Base-by-base conservation (phyloP, 345 rosid species). In the Anacardium occidentale region DNA sequence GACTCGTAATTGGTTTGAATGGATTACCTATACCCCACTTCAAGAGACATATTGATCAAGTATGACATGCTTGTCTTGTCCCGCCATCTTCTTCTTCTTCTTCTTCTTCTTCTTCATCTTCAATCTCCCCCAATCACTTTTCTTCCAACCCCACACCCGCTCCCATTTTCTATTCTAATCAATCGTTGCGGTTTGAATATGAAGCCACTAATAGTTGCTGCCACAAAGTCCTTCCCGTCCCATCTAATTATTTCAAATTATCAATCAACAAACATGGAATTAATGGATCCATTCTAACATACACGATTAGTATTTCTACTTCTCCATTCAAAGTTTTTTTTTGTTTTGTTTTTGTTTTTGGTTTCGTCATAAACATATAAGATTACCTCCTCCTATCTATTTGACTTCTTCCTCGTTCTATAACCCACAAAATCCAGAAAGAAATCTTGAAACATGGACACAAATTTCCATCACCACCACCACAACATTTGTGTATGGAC, bases 401-500 rank as follows among this genome's bases (percentile, higher is more conserved):
- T 18, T 25, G 14, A 13, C 25, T 70, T 70, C 66, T 60, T 25
- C 26, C 57, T 70, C 48, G 10, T 58, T 60, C 57, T 40, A 40
- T 34, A n/a, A 53, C 14, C 61, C 61, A 54, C 71, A 68, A 68
- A 68, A 68, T 34, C 71, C 51, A 68, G 71, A 68, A 68, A 54
- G 71, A 68, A 52, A 67, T 18, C n/a, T 53, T 1, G 9, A 22
- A 64, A 15, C 20, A 32, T 34, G 15, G 17, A 6, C 10, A 54
- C 26, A 37, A 52, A 48, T 24, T 14, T 48, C 69, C 68, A 50
- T 66, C 44, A 51, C 42, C 44, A 65, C 25, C 50, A 37, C 55
- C 24, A 37, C 42, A 37, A 37, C 8, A 37, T 22, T 62, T 62
- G 51, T 66, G 42, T 66, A 50, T 66, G 70, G 50, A 54, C 71